Evolutionary conservation across 345 rosid species (phyloP), one percentile per base, ranked within the genome.

Genomic region (Gossypium turneri): DNA sequence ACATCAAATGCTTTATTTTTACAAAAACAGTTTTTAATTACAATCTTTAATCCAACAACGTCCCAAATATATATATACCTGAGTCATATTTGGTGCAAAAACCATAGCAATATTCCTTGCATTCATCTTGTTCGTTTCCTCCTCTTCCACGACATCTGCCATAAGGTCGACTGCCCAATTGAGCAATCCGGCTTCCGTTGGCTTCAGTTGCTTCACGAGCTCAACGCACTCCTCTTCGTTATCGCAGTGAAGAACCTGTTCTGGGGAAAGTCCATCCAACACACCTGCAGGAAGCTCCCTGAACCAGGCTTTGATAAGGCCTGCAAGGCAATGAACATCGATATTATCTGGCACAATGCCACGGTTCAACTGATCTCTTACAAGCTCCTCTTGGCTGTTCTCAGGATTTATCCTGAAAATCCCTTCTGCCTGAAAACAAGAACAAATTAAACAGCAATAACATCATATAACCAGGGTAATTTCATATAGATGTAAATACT

Each of bases 261-360:
- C 97, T 53, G 97, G 98, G 52, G 98, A 95, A 78, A 95, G 94
- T 73, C 97, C 97, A 45, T 95, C 98, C 9, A 95, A 87, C 17
- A 95, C 94, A 12, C 99, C 98, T 2, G 87, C 88, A 52, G 97
- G 99, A 72, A 95, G 92, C 86, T 95, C 99, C 78, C 99, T 81
- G 76, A 95, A 92, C 99, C 99, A 95, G 67, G 99, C 98, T 74
- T 95, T 95, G 41, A 95, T 95, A 75, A 92, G 94, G 76, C 97
- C 98, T 29, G 99, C 96, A 74, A 95, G 76, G 72, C 99, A 95
- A 78, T 95, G 98, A 17, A 93, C 97, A 79, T 92, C 96, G 20
- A 93, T 93, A 66, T 89, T 81, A 64, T 89, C 88, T 1, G 99
- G 99, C 27, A 95, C 92, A 66, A 89, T 85, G 52, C 99, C 99